Base-by-base conservation (phyloP, 768 basidiomycete species). In the Lactarius pseudohatsudake region DNA sequence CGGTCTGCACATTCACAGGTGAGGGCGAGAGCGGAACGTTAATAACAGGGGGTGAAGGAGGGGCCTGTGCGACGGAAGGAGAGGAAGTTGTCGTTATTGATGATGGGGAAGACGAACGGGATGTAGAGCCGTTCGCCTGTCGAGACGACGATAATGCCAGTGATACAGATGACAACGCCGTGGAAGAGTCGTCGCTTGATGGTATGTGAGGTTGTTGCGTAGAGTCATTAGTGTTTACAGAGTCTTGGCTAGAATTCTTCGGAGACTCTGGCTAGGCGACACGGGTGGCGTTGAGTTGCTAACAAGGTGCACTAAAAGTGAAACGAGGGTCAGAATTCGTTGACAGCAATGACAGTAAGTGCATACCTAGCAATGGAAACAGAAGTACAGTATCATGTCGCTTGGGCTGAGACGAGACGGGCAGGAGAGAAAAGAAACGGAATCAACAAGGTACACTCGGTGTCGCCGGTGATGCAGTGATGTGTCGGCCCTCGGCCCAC, bases 1-100 rank as follows among this genome's bases (percentile, higher is more conserved):
- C 81, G 0, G 76, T 70, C 1, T 72, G 61, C 7, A 72, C 62
- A 1, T 75, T 64, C 9, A 69, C 58, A 72, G 72, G 61, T 41
- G 69, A 57, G 50, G 75, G 53, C 57, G 74, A 62, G 32, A 50
- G 65, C 10, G 62, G 58, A 15, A 54, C 16, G 56, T 62, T 43
- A 32, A 65, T 34, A 9, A 54, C 50, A n/a, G 69, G n/a, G 22
- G 26, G 18, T 22, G 64, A 59, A 13, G 61, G 20, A 38, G 70
- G 57, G 26, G 45, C 8, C 13, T 62, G 62, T n/a, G 61, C 50
- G 43, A 64, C 53, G 8, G 68, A 58, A 13, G 70, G 54, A 32
- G 72, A 57, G 55, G 72, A 69, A 64, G 45, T 50, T 26, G 57
- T n/a, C 8, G 53, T 47, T 22, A 36, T 20, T 22, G 18, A 18